Conservation (phyloP, 23 red algal species). For the Gracilaria caudata region DNA sequence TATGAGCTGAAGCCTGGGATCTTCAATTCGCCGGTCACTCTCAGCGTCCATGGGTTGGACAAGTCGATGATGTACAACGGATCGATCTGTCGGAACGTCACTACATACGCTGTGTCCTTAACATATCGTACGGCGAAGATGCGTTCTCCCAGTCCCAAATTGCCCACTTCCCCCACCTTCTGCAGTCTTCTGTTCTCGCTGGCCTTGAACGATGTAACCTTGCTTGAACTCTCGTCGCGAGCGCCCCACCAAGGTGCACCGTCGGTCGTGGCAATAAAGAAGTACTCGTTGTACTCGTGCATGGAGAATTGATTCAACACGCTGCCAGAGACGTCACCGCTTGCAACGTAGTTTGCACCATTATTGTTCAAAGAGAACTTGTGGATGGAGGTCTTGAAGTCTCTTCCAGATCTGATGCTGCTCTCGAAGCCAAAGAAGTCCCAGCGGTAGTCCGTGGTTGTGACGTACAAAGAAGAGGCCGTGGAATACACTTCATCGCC, state of each 20-base stretch:
- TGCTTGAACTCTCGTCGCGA: conserved; percentile 53
- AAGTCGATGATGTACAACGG: conserved; percentile 69
- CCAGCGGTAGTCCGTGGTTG: conserved; percentile 63
- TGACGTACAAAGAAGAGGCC: conserved; percentile 57
- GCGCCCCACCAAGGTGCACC: conserved; percentile 55
- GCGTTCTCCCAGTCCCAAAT: conserved; percentile 60
- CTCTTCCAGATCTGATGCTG: conserved; percentile 7
- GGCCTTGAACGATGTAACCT: conserved; percentile 33
- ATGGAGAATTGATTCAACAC: conserved; percentile 76
- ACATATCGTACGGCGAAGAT: conserved; percentile 69
- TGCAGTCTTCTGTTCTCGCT: conserved; percentile 11
- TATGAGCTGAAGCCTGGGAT: too few relatives aligned
- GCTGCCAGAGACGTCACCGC: conserved; percentile 52
- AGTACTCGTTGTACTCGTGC: conserved; percentile 56
- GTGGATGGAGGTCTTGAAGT: conserved; percentile 61
- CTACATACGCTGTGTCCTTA: conserved; percentile 56
- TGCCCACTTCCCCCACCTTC: conserved; percentile 57
- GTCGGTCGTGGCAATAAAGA: conserved; percentile 76
- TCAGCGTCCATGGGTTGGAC: conserved; percentile 40
- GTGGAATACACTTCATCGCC: conserved; percentile 54
- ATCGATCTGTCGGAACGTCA: conserved; percentile 70
- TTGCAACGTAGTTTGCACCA: conserved; percentile 62
- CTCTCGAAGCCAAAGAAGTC: conserved; percentile 25
- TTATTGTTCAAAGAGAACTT: conserved; percentile 42
- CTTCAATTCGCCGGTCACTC: conserved; percentile 65